Base-by-base conservation (phyloP, 2,329 filamentous ascomycete genomes). In the Blumeriella jaapii region DNA sequence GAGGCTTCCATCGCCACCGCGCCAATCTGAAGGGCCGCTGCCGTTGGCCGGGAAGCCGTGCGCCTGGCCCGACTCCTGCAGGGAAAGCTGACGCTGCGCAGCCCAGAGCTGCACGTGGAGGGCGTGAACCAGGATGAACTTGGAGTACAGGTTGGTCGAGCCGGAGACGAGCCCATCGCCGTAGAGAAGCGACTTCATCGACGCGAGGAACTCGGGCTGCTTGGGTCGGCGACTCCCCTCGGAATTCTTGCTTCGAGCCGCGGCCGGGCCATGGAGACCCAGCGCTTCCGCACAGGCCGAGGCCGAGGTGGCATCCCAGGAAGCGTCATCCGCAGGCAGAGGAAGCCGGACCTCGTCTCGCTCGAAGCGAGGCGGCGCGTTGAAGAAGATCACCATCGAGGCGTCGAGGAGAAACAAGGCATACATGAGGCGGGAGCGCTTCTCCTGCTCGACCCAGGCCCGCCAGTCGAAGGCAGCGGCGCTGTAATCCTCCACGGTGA, bases 91-190 rank as follows among this genome's bases (percentile, higher is more conserved):
- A 30, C 61, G 64, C 47, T 68, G 67, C 26, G 35, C 61, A 58
- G 33, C 41, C 60, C 65, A 71, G 44, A 84, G 70, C 44, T 81
- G 66, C 5, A 72, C 64, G 36, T 82, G 65, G 34, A 86, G 61
- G 9, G 71, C 73, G 49, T 85, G 80, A 6, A 85, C 72, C 29
- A 85, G 57, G 36, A 85, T 69, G 49, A 84, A 84, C 51, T 85
- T 85, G 22, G 75, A 77, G 49, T 77, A 81, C 2, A 79, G 61
- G 47, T 84, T 85, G 1, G 79, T 84, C 14, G 69, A 70, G 28
- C 74, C 70, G 3, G 72, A 70, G 38, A 74, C 70, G 35, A 83
- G 65, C 43, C 69, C 67, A 7, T 63, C 68, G 5, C 62, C 59
- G 42, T 78, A 67, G 36, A 82, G 62, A 26, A 85, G 60, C 1